These are phyloP conservation scores for Steccherinum ochraceum DNA, from an alignment of 768 basidiomycete genomes.

Conservation along the genomic window DNA sequence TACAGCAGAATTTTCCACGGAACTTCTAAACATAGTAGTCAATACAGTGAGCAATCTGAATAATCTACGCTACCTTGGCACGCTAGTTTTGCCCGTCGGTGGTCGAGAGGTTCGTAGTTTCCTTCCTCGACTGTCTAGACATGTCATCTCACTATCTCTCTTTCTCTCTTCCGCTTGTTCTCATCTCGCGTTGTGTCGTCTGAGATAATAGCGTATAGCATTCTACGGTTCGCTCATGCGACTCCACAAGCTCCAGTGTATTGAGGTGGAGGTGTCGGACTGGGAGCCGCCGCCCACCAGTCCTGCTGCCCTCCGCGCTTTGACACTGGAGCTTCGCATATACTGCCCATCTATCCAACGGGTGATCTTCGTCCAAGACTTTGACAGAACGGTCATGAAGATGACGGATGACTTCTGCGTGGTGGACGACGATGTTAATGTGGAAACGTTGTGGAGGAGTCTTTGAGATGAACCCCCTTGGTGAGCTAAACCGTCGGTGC, in stretches of 20 bases:
- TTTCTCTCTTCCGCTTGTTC: background rate
- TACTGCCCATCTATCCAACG: conserved; percentile 47
- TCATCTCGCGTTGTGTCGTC: background rate
- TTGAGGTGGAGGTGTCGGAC: conserved; percentile 59
- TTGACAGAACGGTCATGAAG: conserved; percentile 31
- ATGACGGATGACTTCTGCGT: conserved; percentile 13
- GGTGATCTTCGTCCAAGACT: conserved; percentile 58
- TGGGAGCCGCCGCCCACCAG: conserved; percentile 56
- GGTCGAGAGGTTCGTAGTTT: conserved; percentile 41
- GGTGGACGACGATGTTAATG: conserved; percentile 13
- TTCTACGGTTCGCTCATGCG: conserved; percentile 58
- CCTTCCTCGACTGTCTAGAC: conserved; percentile 2
- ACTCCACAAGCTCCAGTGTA: conserved; percentile 41
- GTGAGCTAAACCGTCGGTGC: too few species aligned
- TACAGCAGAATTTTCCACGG: conserved; percentile 45
- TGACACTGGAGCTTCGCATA: conserved; percentile 53
- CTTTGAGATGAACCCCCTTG: too few species aligned
- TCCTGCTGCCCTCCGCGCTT: conserved; percentile 47
- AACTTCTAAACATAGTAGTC: conserved; percentile 40
- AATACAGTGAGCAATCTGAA: conserved; percentile 22
- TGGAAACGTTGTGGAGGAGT: conserved; percentile 21
- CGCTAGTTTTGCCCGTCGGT: conserved; percentile 54
- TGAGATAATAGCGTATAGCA: conserved; percentile 46
- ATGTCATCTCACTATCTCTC: too few species aligned
- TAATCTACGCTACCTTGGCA: conserved; percentile 54